Percentiles rank a stretch among this genome's conserved stretches.
Conservation (phyloP, 768 basidiomycete genomes). For the Nidula microcarpa region DNA sequence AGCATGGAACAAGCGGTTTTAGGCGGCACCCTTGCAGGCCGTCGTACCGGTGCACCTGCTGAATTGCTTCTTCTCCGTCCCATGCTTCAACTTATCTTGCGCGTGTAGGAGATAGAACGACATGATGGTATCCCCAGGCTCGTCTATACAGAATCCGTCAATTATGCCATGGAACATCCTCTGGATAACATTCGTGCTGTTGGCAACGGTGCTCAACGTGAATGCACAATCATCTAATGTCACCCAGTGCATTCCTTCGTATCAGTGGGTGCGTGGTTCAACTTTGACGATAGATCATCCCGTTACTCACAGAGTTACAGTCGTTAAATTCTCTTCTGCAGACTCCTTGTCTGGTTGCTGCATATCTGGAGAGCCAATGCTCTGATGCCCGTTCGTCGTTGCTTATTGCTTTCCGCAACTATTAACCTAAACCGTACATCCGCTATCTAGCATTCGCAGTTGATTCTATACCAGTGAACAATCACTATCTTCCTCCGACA, state of each 20-base stretch:
- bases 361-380: conserved; percentile 45
- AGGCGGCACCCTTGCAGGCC: too few species aligned
- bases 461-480: conserved; percentile 27
- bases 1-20: too few species aligned
- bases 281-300: not conserved
- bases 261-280: conserved; percentile 29
- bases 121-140: too few species aligned
- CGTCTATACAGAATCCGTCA: too few species aligned
- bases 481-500: conserved; percentile 40
- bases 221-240: conserved; percentile 33
- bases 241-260: conserved; percentile 27
- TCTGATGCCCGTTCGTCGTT: conserved; percentile 24
- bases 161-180: not conserved
- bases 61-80: too few species aligned
- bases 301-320: conserved; percentile 14
- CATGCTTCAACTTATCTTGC: too few species aligned
- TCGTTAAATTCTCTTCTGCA: conserved; percentile 38
- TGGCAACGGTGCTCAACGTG: conserved; percentile 11
- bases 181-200: not conserved
- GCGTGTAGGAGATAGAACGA: too few species aligned
- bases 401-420: not conserved
- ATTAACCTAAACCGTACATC: conserved; percentile 1
- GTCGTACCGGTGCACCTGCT: too few species aligned
- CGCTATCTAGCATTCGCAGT: conserved; percentile 34
- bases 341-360: conserved; percentile 47